These are phyloP conservation scores for Coprinopsis sp. DNA, from an alignment of 768 basidiomycete species.

Conservation along the genomic window DNA sequence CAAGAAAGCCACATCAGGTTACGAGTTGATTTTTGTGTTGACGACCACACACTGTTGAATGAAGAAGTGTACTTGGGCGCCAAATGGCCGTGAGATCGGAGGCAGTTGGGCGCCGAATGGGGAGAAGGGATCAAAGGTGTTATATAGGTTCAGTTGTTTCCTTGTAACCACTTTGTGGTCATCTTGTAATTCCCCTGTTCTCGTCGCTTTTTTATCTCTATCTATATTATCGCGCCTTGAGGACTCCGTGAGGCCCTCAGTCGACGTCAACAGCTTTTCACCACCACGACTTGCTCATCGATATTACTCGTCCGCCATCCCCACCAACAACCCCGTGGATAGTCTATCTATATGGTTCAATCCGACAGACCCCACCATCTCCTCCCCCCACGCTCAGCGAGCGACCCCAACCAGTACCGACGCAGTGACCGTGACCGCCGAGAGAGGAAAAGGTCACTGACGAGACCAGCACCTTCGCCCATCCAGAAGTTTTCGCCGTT, in stretches of 20 bases:
- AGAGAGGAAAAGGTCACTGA: not conserved
- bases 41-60: too few species aligned
- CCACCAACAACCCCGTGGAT: not conserved
- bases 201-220: not conserved
- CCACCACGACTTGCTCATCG: not conserved
- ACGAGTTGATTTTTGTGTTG: too few species aligned
- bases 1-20: too few species aligned
- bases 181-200: not conserved
- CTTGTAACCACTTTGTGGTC: too few species aligned
- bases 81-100: too few species aligned
- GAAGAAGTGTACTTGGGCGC: too few species aligned
- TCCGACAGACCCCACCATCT: not conserved
- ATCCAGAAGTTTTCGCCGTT: not conserved
- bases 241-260: constrained; percentile 11
- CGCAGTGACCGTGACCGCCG: constrained; percentile 6
- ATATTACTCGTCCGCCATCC: not conserved
- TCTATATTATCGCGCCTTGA: constrained; percentile 9
- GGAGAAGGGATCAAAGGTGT: too few species aligned
- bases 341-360: not conserved
- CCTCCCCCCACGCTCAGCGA: not conserved
- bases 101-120: too few species aligned
- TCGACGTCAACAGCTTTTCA: not conserved
- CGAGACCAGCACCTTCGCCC: not conserved
- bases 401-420: too few species aligned
- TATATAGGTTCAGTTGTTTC: too few species aligned